A percentile compares a stretch with the other conserved stretches of the same genome.
phyloP scores from a whole-genome alignment of 2,329 filamentous ascomycete genomes.

The Claviceps lovelessii region DNA sequence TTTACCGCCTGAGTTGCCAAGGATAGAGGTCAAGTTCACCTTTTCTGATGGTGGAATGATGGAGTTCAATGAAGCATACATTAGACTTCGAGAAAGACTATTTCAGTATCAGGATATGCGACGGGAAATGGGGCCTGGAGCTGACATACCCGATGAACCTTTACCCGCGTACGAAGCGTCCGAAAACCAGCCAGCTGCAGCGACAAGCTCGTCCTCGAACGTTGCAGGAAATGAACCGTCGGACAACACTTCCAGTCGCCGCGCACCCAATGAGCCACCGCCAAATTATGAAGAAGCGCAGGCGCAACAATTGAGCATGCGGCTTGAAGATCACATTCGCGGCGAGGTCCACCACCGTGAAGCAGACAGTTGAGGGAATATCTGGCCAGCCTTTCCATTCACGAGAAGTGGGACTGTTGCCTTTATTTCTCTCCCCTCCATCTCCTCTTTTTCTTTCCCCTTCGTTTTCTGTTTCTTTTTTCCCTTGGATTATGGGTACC shows the following conservation, averaged over 20 bases:
- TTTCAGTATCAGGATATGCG: constrained; percentile 67
- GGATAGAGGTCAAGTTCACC: constrained; percentile 67
- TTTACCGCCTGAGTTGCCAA: constrained; percentile 57
- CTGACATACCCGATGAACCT: constrained; percentile 66
- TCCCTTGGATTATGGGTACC: neutral
- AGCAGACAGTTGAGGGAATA: constrained; percentile 13
- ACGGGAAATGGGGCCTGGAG: constrained; percentile 47
- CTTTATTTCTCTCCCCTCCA: neutral
- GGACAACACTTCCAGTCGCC: constrained; percentile 23
- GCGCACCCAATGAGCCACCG: constrained; percentile 58
- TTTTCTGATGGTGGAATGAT: constrained; percentile 95
- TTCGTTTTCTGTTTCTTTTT: neutral
- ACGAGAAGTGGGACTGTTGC: neutral
- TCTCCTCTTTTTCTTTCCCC: neutral
- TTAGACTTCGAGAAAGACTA: constrained; percentile 70
- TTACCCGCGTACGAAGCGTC: constrained; percentile 71
- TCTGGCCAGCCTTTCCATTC: neutral
- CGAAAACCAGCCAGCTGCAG: constrained; percentile 17
- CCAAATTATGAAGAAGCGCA: constrained; percentile 89
- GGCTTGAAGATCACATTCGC: constrained; percentile 55
- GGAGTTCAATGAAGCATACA: constrained; percentile 73
- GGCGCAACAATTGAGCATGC: constrained; percentile 45
- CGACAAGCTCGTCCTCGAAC: constrained; percentile 11
- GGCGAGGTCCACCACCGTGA: constrained; percentile 52
- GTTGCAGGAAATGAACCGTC: constrained; percentile 17